These are phyloP conservation scores for Boletus coccyginus DNA, from an alignment of 768 basidiomycete genomes.

Conservation along the genomic window DNA sequence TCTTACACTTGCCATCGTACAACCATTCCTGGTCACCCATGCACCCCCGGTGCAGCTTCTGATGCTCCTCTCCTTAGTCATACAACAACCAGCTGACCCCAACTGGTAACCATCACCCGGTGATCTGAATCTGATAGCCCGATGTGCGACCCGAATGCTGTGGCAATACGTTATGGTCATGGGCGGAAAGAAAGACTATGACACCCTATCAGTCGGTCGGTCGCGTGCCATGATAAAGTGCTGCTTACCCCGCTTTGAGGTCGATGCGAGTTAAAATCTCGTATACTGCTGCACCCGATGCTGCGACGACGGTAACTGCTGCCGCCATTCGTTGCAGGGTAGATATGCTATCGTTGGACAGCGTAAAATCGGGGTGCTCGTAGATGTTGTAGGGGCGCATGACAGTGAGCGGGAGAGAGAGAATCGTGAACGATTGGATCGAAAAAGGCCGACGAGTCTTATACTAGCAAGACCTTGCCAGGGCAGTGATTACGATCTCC, in stretches of 20 bases:
- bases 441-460: neutral
- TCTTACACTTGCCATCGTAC: slow-evolving; percentile 13
- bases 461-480: neutral
- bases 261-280: slow-evolving; percentile 20
- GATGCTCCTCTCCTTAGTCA: neutral
- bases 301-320: slow-evolving; percentile 29
- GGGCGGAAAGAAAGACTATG: slow-evolving; percentile 10
- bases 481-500: slow-evolving; percentile 3
- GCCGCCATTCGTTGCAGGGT: slow-evolving; percentile 27
- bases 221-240: neutral
- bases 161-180: slow-evolving; percentile 5
- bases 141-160: neutral
- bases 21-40: neutral
- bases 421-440: neutral
- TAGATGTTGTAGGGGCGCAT: slow-evolving; percentile 35
- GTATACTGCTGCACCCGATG: slow-evolving; percentile 32
- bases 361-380: slow-evolving; percentile 32
- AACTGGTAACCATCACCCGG: neutral
- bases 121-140: neutral
- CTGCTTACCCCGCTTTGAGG: slow-evolving; percentile 20
- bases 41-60: neutral
- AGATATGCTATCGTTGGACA: slow-evolving; percentile 24
- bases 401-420: neutral
- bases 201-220: neutral
- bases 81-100: slow-evolving; percentile 12